phyloP scores from a whole-genome alignment of 371 early-diverging fungal species.

The Mucor sp. region DNA sequence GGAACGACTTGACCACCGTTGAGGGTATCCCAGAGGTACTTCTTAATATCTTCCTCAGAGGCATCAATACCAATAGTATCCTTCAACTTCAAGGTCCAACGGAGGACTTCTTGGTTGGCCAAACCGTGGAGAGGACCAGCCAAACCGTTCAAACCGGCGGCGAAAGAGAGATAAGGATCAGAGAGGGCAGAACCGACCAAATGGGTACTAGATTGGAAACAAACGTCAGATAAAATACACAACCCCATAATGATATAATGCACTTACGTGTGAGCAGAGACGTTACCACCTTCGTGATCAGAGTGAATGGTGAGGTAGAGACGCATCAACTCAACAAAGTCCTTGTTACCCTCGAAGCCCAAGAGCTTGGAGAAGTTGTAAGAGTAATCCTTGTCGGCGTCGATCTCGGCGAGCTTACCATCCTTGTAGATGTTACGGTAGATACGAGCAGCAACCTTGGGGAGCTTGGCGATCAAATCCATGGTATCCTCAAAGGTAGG shows the following conservation, averaged over 20 bases:
- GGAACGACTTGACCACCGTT: conserved; percentile 97
- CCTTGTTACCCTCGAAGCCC: conserved; percentile 85
- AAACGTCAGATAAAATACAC: not conserved
- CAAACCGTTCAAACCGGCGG: conserved; percentile 97
- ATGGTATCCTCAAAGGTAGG: conserved; percentile 96
- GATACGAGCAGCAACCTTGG: conserved; percentile 95
- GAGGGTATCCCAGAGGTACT: conserved; percentile 95
- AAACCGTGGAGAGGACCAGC: conserved; percentile 99
- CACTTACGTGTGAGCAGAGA: conserved; percentile 87
- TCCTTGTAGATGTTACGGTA: conserved; percentile 98
- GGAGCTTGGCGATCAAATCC: conserved; percentile 98
- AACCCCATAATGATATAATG: not conserved
- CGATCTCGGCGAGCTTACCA: conserved; percentile 86
- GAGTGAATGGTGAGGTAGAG: conserved; percentile 99
- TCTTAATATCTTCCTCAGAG: conserved; percentile 92
- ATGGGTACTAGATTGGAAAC: conserved; percentile 63
- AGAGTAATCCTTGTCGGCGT: conserved; percentile 88
- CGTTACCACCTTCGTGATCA: conserved; percentile 99
- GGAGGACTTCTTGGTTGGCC: conserved; percentile 99
- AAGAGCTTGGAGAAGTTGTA: conserved; percentile 94
- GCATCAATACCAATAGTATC: conserved; percentile 84
- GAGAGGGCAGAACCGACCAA: conserved; percentile 97
- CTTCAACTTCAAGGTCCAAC: conserved; percentile 95
- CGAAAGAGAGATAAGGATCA: conserved; percentile 97
- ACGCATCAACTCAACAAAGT: conserved; percentile 97